A percentile compares a stretch with the other conserved stretches of the same genome.
Conservation (phyloP, 306 rosid genomes). For the Vachellia collinsii region DNA sequence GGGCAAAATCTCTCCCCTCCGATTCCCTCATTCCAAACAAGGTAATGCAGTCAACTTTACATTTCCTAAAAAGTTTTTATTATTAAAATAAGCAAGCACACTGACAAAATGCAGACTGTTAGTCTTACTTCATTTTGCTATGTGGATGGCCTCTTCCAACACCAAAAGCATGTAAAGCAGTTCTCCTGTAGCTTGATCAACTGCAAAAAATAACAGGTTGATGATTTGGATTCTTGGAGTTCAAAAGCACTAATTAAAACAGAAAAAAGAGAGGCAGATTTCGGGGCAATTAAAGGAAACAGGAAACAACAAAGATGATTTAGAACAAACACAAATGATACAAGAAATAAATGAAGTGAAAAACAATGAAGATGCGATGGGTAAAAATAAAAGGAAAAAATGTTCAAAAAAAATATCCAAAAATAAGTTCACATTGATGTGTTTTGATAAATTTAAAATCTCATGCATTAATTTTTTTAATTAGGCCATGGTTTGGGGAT, state of each 20-base stretch:
- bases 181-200: background rate
- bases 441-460: background rate
- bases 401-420: background rate
- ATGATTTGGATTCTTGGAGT: background rate
- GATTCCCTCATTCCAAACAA: background rate
- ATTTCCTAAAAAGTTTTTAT: background rate
- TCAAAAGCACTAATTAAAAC: background rate
- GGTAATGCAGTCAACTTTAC: background rate
- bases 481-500: background rate
- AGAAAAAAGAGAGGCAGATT: background rate
- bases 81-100: background rate
- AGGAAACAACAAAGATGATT: background rate
- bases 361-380: background rate
- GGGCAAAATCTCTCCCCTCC: background rate
- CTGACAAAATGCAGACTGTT: background rate
- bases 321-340: background rate
- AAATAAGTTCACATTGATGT: background rate
- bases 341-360: background rate
- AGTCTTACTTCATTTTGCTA: slow-evolving; percentile 17
- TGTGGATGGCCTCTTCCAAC: background rate
- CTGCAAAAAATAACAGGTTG: background rate
- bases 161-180: background rate
- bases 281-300: background rate
- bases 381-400: background rate
- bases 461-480: background rate